A percentile compares a stretch with the other conserved stretches of the same genome.
Conservation (phyloP, 306 rosid species). For the Casuarina equisetifolia region DNA sequence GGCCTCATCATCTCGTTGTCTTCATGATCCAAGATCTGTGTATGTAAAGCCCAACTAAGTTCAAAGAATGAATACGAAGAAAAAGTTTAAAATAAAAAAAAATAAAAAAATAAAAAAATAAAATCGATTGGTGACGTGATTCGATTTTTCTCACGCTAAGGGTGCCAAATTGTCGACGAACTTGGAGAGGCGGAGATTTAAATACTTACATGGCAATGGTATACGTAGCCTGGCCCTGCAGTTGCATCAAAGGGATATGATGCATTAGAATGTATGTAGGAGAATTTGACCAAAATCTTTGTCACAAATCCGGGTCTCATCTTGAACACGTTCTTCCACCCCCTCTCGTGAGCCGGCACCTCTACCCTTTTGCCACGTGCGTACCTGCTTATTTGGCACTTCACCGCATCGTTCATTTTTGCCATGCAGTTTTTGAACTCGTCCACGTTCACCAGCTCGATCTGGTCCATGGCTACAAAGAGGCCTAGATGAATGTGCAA, state of each 20-base stretch:
- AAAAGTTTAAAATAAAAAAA: too few relatives aligned
- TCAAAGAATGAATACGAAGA: too few relatives aligned
- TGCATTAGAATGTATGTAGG: constrained; percentile 41
- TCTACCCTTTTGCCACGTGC: constrained; percentile 51
- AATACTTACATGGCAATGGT: constrained; percentile 56
- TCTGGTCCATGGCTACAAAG: constrained; percentile 53
- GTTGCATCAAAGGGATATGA: constrained; percentile 50
- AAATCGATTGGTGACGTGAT: too few relatives aligned
- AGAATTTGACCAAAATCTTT: constrained; percentile 40
- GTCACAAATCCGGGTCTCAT: constrained; percentile 43
- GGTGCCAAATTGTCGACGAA: too few relatives aligned
- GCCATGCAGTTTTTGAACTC: constrained; percentile 66
- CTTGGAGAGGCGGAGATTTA: too few relatives aligned
- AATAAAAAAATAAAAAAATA: too few relatives aligned
- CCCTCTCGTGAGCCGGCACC: constrained; percentile 41
- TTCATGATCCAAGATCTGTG: constrained; percentile 64
- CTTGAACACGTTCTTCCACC: constrained; percentile 64
- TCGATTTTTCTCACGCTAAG: too few relatives aligned
- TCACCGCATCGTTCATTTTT: constrained; percentile 54
- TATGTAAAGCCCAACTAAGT: too few relatives aligned
- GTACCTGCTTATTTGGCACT: constrained; percentile 55
- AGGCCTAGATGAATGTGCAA: constrained; percentile 54
- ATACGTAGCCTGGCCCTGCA: constrained; percentile 46
- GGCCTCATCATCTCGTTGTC: constrained; percentile 68
- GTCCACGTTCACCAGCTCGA: constrained; percentile 40